Base-by-base conservation (phyloP, 2,329 filamentous ascomycete genomes). In the Capronia americana region DNA sequence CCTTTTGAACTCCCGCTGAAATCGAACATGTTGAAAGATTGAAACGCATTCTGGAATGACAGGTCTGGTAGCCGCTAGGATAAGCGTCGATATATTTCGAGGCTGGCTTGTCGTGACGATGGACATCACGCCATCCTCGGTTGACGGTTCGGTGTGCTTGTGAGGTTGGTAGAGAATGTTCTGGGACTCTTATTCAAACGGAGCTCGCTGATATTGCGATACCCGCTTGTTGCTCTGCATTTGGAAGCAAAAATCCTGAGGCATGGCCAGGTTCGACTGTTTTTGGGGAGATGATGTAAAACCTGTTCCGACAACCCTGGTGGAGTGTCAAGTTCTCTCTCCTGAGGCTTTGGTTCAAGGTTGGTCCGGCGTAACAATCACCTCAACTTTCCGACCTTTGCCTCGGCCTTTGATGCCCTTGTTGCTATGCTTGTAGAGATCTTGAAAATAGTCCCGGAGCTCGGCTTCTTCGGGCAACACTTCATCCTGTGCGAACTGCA, bases 381-480 rank as follows among this genome's bases (percentile, higher is more conserved):
- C 67, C 53, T 72, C 69, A 26, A 93, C 90, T 65, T 88, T 88
- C 64, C 92, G 85, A 72, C 93, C 91, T 76, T 94, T 95, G 51
- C 95, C 95, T 54, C 95, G 88, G 11, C 95, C 95, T 79, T 97
- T 98, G 83, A 98, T 97, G 1, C 95, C 95, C 79, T 97, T 97
- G 85, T 98, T 98, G 80, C 91, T 93, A 80, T 98, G 96, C 83
- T 96, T 97, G 85, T 97, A 97, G n/a, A 97, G 84, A 0, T 85
- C 85, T 3, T 89, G 86, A 75, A 98, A 95, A 80, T 97, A 96
- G 72, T 90, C 87, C 82, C 91, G 92, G 58, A 97, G 83, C 66
- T 92, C 89, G 68, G 87, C 88, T 73, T 97, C 92, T 11, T 82
- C 82, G n/a, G 93, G 87, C 4, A 83, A 80, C 44, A 90, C 86